These are phyloP conservation scores for Hanseniaspora jakobsenii DNA, from an alignment of 805 yeast species.

Conservation along the genomic window DNA sequence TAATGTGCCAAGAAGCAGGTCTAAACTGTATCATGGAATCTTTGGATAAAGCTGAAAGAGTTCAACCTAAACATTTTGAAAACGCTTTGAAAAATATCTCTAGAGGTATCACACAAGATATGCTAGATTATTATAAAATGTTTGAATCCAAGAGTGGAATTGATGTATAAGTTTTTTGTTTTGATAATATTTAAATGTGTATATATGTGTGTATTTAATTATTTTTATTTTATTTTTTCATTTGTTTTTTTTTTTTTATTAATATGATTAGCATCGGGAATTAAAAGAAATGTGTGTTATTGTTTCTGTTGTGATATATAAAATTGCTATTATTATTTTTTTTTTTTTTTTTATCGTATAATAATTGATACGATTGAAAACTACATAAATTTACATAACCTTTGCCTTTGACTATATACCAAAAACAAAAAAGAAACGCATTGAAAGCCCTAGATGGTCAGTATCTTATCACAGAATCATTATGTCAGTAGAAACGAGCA, in stretches of 20 bases:
- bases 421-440: no score
- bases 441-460: no score
- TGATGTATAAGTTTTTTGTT: constrained; percentile 2
- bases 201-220: neutral
- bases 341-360: no score
- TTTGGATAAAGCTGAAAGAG: constrained; percentile 36
- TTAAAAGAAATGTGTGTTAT: no score
- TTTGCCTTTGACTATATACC: no score
- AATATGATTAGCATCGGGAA: no score
- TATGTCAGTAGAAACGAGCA: no score
- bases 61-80: constrained; percentile 56
- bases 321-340: no score
- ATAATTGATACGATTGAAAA: no score
- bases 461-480: no score
- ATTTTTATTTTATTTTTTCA: neutral
- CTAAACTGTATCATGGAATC: constrained; percentile 83
- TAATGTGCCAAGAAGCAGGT: constrained; percentile 91
- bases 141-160: constrained; percentile 34
- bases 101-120: constrained; percentile 70
- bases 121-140: constrained; percentile 61
- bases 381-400: no score
- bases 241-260: neutral
- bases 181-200: neutral
- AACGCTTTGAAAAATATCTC: constrained; percentile 57
- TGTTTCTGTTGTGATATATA: no score